Percentiles rank a stretch among this genome's conserved stretches.
phyloP scores from a whole-genome alignment of 345 rosid species.

The Streptanthus diversifolius region DNA sequence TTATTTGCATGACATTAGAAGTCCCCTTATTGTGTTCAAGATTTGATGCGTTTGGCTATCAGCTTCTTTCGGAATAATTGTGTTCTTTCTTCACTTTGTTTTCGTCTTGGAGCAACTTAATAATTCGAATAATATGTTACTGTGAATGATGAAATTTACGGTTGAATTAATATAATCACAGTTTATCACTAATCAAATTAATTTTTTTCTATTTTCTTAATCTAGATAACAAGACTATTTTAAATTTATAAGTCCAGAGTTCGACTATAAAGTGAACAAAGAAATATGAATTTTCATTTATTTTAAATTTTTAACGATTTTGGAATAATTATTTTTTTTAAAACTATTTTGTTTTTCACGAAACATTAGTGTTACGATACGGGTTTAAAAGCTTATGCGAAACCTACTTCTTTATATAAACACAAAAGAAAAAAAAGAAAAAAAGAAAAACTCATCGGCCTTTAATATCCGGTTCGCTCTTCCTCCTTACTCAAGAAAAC shows the following conservation, averaged over 20 bases:
- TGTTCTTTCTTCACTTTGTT: constrained; percentile 1
- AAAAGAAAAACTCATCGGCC: neutral
- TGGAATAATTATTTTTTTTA: too few species aligned
- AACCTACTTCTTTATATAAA: neutral
- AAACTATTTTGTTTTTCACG: neutral
- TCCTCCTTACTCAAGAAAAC: constrained; percentile 44
- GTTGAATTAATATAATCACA: neutral
- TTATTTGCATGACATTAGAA: neutral
- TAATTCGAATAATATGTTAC: neutral
- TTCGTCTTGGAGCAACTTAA: neutral
- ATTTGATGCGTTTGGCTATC: constrained; percentile 4
- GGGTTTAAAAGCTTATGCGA: neutral
- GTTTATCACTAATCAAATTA: neutral
- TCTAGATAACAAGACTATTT: too few species aligned
- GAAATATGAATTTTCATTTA: neutral
- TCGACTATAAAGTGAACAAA: neutral
- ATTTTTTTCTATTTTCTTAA: neutral
- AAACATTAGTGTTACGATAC: neutral
- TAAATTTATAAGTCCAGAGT: neutral
- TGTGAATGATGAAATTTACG: neutral
- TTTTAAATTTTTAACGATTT: neutral
- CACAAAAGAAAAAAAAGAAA: neutral
- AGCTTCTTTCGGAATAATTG: neutral
- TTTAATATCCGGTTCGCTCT: constrained; percentile 15
- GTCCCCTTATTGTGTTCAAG: neutral